Evolutionary conservation across 352 stramenopile genomes (phyloP), one percentile per base, ranked within the genome.

Genomic region (Bremia lactucae): DNA sequence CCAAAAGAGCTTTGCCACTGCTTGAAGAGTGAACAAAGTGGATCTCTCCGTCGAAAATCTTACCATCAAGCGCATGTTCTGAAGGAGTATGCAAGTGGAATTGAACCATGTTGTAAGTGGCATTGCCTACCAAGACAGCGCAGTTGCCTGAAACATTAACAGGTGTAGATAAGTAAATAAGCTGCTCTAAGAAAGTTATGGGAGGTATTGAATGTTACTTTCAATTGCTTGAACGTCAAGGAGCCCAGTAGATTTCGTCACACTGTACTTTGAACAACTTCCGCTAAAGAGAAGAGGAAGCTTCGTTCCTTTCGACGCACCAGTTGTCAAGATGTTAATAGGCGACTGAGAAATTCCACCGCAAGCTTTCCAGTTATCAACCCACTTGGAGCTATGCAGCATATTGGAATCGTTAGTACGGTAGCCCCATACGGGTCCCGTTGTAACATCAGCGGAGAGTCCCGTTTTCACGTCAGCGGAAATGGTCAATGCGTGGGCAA

Each of bases 21-120:
- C n/a, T n/a, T n/a, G n/a, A n/a, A n/a, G n/a, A n/a, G 55, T 76
- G 65, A 34, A 76, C 65, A 34, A 76, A 69, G 42, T 76, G 65
- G 2, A 68, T 38, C 25, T 72, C 61, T 24, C 52, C 61, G 14
- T 44, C 57, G 16, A 59, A 42, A 2, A 43, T 21, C n/a, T 64
- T 50, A 19, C 65, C 65, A 25, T 62, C 47, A 9, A 76, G 6
- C 8, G 52, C 67, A 59, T 76, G 65, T 38, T 76, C 65, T 10
- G 53, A 62, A 6, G 65, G 65, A 22, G 45, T 35, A 37, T 76
- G 65, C 42, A 62, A 19, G 52, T 76, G 65, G 38, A 70, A 57
- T 21, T 71, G 56, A 9, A 49, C 23, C 29, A 71, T 49, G n/a
- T 46, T 43, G 58, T 59, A 71, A 1, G 41, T 33, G 6, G 40